Evolutionary conservation across 495 filamentous ascomycete species (phyloP).

Genomic region (Rhizodiscina lignyota): DNA sequence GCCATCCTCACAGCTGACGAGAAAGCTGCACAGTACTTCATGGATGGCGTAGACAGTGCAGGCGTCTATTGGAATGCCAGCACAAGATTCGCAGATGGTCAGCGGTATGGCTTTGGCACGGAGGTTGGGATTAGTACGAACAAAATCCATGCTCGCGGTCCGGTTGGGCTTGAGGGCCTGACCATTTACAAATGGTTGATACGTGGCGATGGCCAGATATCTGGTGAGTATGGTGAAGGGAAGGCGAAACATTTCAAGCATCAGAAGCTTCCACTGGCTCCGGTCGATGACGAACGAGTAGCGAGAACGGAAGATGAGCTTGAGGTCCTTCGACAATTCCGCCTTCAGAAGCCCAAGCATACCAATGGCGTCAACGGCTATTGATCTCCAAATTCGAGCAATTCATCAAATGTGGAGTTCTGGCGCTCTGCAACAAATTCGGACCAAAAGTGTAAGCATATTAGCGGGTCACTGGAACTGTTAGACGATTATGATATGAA

Average conservation of each 20-base stretch:
- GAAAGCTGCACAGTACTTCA: conserved; percentile 57
- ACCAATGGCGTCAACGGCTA: no score
- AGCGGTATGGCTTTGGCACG: conserved; percentile 92
- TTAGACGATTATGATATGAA: no score
- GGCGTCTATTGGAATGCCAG: conserved; percentile 97
- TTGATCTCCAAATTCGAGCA: no score
- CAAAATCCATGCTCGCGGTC: conserved; percentile 89
- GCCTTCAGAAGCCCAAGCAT: no score
- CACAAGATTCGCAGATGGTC: conserved; percentile 86
- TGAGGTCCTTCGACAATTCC: conserved; percentile 11
- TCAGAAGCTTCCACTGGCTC: conserved; percentile 30
- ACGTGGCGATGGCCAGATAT: conserved; percentile 60
- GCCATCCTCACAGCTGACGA: conserved; percentile 59
- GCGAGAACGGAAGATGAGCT: conserved; percentile 13
- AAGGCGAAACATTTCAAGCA: conserved; percentile 56
- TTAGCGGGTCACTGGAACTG: no score
- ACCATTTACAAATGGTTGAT: conserved; percentile 96
- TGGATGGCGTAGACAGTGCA: conserved; percentile 69
- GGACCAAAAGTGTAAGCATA: no score
- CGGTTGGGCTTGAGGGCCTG: conserved; percentile 84
- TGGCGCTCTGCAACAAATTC: no score
- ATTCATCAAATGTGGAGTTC: no score
- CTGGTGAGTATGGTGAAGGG: conserved; percentile 54
- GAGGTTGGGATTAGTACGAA: conserved; percentile 98
- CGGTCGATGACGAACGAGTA: conserved; percentile 5